These are phyloP conservation scores for Sporisorium exsertum DNA, from an alignment of 1,284 basidiomycete species.

Conservation along the genomic window DNA sequence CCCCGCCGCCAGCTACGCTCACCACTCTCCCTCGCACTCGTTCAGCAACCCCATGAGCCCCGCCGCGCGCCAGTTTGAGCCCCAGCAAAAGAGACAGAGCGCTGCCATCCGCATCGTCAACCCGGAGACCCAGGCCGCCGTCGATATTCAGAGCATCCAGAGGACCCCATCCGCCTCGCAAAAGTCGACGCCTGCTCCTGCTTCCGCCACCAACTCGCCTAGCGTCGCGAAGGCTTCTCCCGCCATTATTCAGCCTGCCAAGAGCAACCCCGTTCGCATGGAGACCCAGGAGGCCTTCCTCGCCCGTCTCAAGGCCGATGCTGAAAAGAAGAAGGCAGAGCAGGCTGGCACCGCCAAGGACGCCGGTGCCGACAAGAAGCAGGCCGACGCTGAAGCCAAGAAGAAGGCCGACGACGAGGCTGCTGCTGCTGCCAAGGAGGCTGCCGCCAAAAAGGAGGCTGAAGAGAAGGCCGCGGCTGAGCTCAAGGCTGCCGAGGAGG, in stretches of 20 bases:
- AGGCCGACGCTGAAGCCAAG: constrained; percentile 39
- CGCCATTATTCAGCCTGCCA: constrained; percentile 37
- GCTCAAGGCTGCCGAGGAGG: constrained; percentile 47
- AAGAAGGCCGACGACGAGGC: constrained; percentile 49
- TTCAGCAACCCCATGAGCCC: constrained; percentile 67
- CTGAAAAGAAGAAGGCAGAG: constrained; percentile 56
- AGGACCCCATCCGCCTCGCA: constrained; percentile 33
- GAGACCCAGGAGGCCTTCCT: constrained; percentile 64
- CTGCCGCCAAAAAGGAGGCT: constrained; percentile 38
- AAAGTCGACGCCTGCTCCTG: constrained; percentile 32
- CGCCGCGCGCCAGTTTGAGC: constrained; percentile 66
- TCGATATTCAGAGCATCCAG: constrained; percentile 61
- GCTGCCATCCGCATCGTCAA: constrained; percentile 68
- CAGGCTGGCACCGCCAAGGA: constrained; percentile 42
- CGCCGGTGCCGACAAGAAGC: constrained; percentile 37
- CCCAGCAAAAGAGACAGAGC: constrained; percentile 63
- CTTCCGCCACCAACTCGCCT: constrained; percentile 33
- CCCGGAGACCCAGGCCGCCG: constrained; percentile 66
- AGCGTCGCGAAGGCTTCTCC: constrained; percentile 36
- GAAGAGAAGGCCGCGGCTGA: constrained; percentile 46
- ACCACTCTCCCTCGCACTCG: constrained; percentile 61
- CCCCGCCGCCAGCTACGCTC: constrained; percentile 39
- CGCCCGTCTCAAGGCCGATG: constrained; percentile 58
- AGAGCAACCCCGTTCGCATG: constrained; percentile 57
- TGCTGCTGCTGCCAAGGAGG: constrained; percentile 46